These are phyloP conservation scores for Sugiyamaella valdiviana DNA, from an alignment of 805 yeast species.

Conservation along the genomic window DNA sequence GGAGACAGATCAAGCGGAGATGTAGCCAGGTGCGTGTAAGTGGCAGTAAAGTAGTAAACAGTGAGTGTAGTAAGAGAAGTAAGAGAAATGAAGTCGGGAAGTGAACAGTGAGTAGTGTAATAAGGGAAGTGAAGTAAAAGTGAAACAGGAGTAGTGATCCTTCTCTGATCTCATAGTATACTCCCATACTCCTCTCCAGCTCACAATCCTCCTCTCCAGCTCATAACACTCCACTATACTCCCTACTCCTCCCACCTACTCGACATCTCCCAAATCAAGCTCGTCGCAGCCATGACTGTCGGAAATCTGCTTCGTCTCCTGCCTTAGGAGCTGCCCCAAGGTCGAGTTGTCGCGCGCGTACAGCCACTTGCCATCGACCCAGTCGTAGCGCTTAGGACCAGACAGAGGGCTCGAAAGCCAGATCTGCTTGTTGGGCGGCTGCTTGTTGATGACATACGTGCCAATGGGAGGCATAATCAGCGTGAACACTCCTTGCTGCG, in stretches of 20 bases:
- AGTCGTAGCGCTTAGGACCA: constrained; percentile 84
- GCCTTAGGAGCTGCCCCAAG: constrained; percentile 43
- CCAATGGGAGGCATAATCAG: constrained; percentile 66
- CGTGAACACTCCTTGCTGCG: constrained; percentile 74
- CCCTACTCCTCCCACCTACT: background rate
- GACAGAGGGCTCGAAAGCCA: constrained; percentile 93
- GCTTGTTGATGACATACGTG: constrained; percentile 88
- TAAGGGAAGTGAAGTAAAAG: background rate
- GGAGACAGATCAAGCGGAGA: too few relatives aligned
- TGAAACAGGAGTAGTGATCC: background rate
- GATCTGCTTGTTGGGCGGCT: constrained; percentile 94
- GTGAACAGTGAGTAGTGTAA: background rate
- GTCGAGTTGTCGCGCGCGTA: constrained; percentile 61
- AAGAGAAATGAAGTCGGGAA: background rate
- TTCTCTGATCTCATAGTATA: background rate
- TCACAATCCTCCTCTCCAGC: too few relatives aligned
- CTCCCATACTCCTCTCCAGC: too few relatives aligned
- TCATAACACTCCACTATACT: background rate
- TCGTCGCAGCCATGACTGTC: background rate
- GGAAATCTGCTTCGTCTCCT: constrained; percentile 39
- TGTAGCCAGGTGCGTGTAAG: too few relatives aligned
- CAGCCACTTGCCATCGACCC: constrained; percentile 67
- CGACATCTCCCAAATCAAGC: background rate
- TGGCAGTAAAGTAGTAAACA: too few relatives aligned
- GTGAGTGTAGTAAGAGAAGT: background rate